Base-by-base conservation (phyloP, 129 eudicot genomes). In the Pulicaria dysenterica region DNA sequence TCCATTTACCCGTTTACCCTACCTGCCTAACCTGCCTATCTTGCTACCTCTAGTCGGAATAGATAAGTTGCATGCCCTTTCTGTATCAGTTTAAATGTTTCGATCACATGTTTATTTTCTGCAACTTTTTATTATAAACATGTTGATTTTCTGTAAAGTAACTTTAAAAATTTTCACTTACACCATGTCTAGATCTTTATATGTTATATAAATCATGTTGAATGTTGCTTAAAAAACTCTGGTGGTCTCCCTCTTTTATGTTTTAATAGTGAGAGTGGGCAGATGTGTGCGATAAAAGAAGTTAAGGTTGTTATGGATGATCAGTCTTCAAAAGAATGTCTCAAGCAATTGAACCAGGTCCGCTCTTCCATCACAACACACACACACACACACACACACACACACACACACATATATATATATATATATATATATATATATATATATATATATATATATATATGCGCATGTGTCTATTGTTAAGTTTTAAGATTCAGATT, bases 271-370 rank as follows among this genome's bases (percentile, higher is more conserved):
- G 96, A 85, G 84, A 86, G 87, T 70, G 98, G 98, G 60, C 94
- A 88, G 62, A 87, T 92, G 98, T 89, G 98, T 58, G 98, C 96
- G 7, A 92, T 92, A 71, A 92, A 92, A 79, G 98, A 92, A 89
- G 98, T 92, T 37, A 83, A 64, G 64, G 81, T 89, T 73, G 77
- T 86, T 74, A 64, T 84, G 3, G 98, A 92, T 80, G 98, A 92
- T 82, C 84, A 73, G 54, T 81, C 93, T 3, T 85, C 96, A 40
- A 92, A 86, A 77, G 98, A 92, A 70, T 85, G 92, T 74, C 86
- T 92, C 37, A 92, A 88, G 88, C 98, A 92, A 68, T 82, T 92
- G 84, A 92, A 92, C 70, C 98, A 92, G 96, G 98, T 92, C 12
- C 36, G 49, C 67, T 77, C 50, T 49, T 46, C 16, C 15, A 19